Evolutionary conservation across 805 yeast genomes (phyloP).

Genomic region (Maudiozyma pseudohumilis): DNA sequence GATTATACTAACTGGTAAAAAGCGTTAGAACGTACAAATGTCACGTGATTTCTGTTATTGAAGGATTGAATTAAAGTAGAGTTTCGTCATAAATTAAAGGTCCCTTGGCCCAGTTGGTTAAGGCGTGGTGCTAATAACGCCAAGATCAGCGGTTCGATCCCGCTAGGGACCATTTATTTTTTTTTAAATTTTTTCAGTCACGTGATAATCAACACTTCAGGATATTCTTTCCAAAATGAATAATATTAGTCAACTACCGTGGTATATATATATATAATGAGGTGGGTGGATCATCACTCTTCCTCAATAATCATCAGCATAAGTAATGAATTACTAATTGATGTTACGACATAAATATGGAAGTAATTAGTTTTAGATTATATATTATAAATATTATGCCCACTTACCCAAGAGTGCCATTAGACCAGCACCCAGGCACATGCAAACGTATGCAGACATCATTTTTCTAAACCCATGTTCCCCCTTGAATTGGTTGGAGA

Average conservation of each 20-base stretch:
- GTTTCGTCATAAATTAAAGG: too few relatives aligned
- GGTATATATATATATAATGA: not conserved
- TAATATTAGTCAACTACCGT: not conserved
- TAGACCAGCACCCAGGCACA: constrained; percentile 51
- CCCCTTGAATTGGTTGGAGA: constrained; percentile 55
- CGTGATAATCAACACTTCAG: too few relatives aligned
- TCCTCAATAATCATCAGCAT: not conserved
- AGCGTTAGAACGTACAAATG: too few relatives aligned
- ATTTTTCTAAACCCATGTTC: constrained; percentile 41
- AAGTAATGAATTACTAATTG: not conserved
- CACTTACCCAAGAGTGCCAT: constrained; percentile 73
- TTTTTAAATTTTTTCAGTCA: not conserved
- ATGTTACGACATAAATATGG: not conserved
- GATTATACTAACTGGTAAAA: too few relatives aligned
- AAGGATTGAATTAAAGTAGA: too few relatives aligned
- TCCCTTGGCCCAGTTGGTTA: constrained; percentile 9
- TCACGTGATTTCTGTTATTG: too few relatives aligned
- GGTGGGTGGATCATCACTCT: too few relatives aligned
- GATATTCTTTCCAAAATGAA: not conserved
- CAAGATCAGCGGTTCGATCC: constrained; percentile 8
- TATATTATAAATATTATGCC: constrained; percentile 36
- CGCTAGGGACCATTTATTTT: constrained; percentile 7
- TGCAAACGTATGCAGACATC: constrained; percentile 35
- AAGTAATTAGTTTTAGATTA: too few relatives aligned
- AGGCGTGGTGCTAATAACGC: constrained; percentile 9